These are phyloP conservation scores for Teunomyces tritomae DNA, from an alignment of 805 yeast genomes.

Conservation along the genomic window DNA sequence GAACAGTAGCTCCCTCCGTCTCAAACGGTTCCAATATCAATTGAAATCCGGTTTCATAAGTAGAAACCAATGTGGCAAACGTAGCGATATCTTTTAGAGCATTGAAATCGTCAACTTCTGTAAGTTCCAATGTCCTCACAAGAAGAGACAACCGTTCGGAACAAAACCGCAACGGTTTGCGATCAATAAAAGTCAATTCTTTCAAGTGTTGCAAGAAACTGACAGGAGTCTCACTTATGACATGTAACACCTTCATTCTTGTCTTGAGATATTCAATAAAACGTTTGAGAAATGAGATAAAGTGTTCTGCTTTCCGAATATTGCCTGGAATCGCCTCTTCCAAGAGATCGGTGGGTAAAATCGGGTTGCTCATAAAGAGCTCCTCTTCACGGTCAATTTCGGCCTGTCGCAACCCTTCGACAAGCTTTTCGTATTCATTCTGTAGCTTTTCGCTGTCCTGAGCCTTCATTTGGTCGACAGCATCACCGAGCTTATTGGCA, in stretches of 20 bases:
- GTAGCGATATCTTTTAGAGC: slow-evolving; percentile 95
- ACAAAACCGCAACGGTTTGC: slow-evolving; percentile 88
- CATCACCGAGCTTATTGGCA: slow-evolving; percentile 71
- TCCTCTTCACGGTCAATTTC: slow-evolving; percentile 65
- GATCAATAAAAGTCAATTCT: slow-evolving; percentile 87
- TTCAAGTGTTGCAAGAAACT: slow-evolving; percentile 91
- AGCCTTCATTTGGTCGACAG: slow-evolving; percentile 79
- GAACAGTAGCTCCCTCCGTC: slow-evolving; percentile 89
- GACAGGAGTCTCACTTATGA: slow-evolving; percentile 94
- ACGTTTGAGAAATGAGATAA: slow-evolving; percentile 86
- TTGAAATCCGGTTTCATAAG: slow-evolving; percentile 91
- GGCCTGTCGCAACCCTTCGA: slow-evolving; percentile 81
- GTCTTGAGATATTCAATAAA: slow-evolving; percentile 93
- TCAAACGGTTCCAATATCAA: slow-evolving; percentile 94
- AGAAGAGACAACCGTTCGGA: slow-evolving; percentile 85
- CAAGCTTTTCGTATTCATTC: slow-evolving; percentile 87
- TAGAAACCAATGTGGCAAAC: slow-evolving; percentile 92
- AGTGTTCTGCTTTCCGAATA: slow-evolving; percentile 95
- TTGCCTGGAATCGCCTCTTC: slow-evolving; percentile 97
- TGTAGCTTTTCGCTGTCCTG: slow-evolving; percentile 82
- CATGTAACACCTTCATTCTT: slow-evolving; percentile 96
- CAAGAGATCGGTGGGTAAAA: slow-evolving; percentile 76
- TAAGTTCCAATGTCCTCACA: slow-evolving; percentile 84
- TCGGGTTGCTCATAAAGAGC: slow-evolving; percentile 81
- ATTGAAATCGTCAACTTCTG: slow-evolving; percentile 85